Base-by-base conservation (phyloP, 2,329 filamentous ascomycete genomes). In the Talaromyces amestolkiae region DNA sequence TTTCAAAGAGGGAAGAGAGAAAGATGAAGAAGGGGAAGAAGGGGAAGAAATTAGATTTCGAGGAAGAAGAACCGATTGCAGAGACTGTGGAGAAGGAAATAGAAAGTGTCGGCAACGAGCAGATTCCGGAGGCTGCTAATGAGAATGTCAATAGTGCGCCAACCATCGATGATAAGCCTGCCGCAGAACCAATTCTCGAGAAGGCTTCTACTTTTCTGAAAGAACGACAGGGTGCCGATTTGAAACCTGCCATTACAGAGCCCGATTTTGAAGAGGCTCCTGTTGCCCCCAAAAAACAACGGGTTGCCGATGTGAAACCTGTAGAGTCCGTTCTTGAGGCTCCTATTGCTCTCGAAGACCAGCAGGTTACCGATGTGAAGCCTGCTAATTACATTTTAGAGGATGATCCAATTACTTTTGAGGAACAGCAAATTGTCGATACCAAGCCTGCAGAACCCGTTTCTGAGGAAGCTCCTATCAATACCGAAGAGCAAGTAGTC, bases 1-100 rank as follows among this genome's bases (percentile, higher is more conserved):
- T 65, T 3, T 65, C 68, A 6, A 73, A 70, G 35, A 72, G 75
- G 64, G 69, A 72, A 69, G 73, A 68, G 59, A 75, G 71, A 65
- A 72, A 70, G 54, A 70, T 73, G 31, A 72, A 72, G 65, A 71
- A 71, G 60, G 67, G 65, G 7, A 69, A 65, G 41, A 37, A 37
- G 35, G 35, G 6, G 27, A 31, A 31, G 7, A 69, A 67, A 27
- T 53, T 53, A 31, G 31, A 62, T 24, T 33, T 59, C 60, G 58
- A 66, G n/a, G 61, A 65, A 10, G 56, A 66, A 19, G 61, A 33
- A 17, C 27, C 56, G 41, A 8, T 3, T 39, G 51, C 65, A 31
- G 39, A 19, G 24, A n/a, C 33, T 13, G 22, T 45, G n/a, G 60
- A 51, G 15, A 35, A 41, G 22, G 24, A 58, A 24, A 5, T 10